Base-by-base conservation (phyloP, 805 yeast genomes). In the Saturnispora dispora region DNA sequence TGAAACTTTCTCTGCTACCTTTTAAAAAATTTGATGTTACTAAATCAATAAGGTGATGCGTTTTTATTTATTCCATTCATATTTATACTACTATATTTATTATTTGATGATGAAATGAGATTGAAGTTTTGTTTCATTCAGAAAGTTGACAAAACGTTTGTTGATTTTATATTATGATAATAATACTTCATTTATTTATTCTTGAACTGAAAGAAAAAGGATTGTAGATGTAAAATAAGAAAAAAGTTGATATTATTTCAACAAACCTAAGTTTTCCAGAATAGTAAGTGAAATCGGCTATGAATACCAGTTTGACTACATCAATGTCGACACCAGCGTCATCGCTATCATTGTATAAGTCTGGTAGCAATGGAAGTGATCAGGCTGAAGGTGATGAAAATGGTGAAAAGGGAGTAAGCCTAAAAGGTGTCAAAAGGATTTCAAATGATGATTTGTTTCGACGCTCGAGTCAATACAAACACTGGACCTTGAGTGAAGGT, bases 1-100 rank as follows among this genome's bases (percentile, higher is more conserved):
- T 66, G 91, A 88, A 79, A 77, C 90, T 67, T 93, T 93, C 75
- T 82, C 85, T 71, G 85, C 95, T 69, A 82, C 97, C 70, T 91
- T 90, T 79, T 79, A 43, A 43, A 33, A 23, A 41, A 33, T 11
- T 39, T 30, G 37, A 35, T 36, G 33, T 20, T 25, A 33, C 23
- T 20, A n/a, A 36, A 32, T 37, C 30, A 28, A 35, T 27, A 13
- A 20, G 40, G 44, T 35, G 47, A 39, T 46, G 35, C 15, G 41
- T 43, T 20, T 28, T 48, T 48, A 48, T 48, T 48, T 48, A 48
- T 48, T 48, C 57, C 54, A 57, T 53, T 53, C 55, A 56, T 52
- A 48, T 52, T 53, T 55, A 47, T 48, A 46, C 51, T 48, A 49
- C 53, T 49, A 55, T 49, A 50, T 50, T 50, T 55, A 55, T 55